A percentile compares a stretch with the other conserved stretches of the same genome.
Evolutionary conservation across 495 filamentous ascomycete species (phyloP).

Genomic region (Aspergillus bridgeri): DNA sequence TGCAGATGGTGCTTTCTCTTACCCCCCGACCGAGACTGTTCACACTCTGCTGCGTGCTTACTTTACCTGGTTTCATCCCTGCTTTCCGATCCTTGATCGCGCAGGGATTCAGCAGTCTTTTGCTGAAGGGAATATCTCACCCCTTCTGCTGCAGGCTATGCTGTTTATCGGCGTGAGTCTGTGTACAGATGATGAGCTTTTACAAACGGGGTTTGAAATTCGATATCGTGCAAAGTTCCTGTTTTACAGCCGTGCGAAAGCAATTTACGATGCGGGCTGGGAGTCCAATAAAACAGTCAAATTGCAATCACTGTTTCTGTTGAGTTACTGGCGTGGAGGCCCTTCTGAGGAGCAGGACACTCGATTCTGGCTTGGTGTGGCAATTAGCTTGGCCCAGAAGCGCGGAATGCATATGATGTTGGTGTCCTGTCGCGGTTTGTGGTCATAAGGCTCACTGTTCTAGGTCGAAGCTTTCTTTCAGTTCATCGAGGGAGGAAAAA

Average conservation of each 20-base stretch:
- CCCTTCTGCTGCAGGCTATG: constrained; percentile 39
- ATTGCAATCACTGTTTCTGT: constrained; percentile 39
- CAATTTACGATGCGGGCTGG: constrained; percentile 43
- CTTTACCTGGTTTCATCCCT: constrained; percentile 47
- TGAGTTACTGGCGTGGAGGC: constrained; percentile 43
- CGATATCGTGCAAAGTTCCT: constrained; percentile 39
- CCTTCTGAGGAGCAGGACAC: constrained; percentile 41
- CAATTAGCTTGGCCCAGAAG: constrained; percentile 40
- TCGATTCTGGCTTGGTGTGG: constrained; percentile 41
- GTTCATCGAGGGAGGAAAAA: constrained; percentile 28
- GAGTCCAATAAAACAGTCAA: constrained; percentile 37
- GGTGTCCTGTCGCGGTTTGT: constrained; percentile 2
- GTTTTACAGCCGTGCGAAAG: constrained; percentile 40
- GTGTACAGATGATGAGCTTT: constrained; percentile 33
- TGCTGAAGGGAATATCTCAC: constrained; percentile 30
- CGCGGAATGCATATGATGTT: constrained; percentile 46
- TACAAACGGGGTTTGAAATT: constrained; percentile 27
- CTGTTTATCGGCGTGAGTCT: constrained; percentile 43
- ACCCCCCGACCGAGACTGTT: constrained; percentile 30
- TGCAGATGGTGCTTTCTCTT: constrained; percentile 36
- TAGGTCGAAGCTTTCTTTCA: constrained; percentile 37
- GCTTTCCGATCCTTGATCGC: constrained; percentile 41
- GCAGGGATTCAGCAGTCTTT: constrained; percentile 24
- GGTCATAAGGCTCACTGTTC: constrained; percentile 6
- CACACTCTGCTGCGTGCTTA: constrained; percentile 36